Evolutionary conservation across 2,329 filamentous ascomycete genomes (phyloP).

Genomic region (Trichoderma oligosporum): DNA sequence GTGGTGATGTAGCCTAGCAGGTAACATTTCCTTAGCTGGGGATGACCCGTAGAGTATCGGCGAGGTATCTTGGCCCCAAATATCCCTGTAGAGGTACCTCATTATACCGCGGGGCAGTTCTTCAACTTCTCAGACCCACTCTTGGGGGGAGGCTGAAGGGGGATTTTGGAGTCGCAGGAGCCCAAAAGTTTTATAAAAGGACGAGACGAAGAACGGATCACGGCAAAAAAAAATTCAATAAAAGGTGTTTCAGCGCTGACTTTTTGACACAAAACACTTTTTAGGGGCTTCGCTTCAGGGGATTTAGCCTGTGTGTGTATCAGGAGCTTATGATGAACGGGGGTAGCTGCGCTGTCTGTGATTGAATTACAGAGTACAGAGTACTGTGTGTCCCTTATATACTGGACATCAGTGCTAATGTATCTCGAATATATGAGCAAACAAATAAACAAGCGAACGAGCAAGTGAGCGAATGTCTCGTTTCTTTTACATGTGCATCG

Average conservation of each 20-base stretch:
- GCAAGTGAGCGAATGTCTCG: not conserved
- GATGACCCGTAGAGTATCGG: constrained; percentile 12
- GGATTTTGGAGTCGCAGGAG: not conserved
- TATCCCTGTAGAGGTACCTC: constrained; percentile 8
- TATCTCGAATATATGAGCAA: not conserved
- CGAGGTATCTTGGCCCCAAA: constrained; percentile 5
- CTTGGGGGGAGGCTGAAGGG: constrained; percentile 11
- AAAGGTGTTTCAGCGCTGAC: constrained; percentile 8
- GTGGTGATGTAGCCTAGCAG: constrained; percentile 16
- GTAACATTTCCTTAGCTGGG: constrained; percentile 8
- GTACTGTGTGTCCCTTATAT: too few species aligned
- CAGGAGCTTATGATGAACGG: not conserved
- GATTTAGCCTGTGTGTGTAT: constrained; percentile 6
- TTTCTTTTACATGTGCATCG: not conserved
- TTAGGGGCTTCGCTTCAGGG: constrained; percentile 1
- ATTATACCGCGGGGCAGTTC: constrained; percentile 7
- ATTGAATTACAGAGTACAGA: not conserved
- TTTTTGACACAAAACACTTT: constrained; percentile 10
- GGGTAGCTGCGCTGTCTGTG: not conserved
- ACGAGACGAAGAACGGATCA: not conserved
- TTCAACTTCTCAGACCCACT: not conserved
- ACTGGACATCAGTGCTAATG: too few species aligned
- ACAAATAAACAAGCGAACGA: not conserved
- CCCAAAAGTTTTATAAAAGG: not conserved
- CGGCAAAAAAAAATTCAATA: not conserved